Evolutionary conservation across 495 filamentous ascomycete species (phyloP).

Genomic region (Opeltia flavorubescens): DNA sequence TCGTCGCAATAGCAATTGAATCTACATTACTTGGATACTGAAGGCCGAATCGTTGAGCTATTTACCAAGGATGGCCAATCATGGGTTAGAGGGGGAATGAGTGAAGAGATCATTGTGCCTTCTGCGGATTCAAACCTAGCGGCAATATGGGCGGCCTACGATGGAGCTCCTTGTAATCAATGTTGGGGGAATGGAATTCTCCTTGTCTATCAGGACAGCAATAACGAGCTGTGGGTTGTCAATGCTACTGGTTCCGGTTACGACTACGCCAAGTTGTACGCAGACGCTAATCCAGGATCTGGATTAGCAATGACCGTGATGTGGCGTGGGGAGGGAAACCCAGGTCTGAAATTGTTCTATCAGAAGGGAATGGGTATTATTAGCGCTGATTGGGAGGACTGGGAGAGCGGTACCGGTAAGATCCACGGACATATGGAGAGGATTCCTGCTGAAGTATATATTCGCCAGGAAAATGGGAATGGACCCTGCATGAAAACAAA

Average conservation of each 20-base stretch:
- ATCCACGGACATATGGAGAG: neutral
- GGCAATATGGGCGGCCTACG: neutral
- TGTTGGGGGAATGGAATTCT: neutral
- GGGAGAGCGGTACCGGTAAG: neutral
- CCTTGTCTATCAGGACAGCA: neutral
- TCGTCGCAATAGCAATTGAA: neutral
- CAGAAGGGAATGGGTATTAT: neutral
- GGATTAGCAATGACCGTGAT: neutral
- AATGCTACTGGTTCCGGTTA: neutral
- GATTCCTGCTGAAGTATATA: neutral
- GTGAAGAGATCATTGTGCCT: neutral
- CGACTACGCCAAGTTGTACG: neutral
- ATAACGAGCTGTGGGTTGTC: neutral
- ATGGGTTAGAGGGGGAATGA: neutral
- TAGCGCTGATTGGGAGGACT: neutral
- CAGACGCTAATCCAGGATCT: neutral
- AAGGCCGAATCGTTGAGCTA: neutral
- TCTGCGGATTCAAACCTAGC: neutral
- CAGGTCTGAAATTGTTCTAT: neutral
- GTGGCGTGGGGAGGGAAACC: neutral
- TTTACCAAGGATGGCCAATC: neutral
- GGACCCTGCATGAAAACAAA: neutral
- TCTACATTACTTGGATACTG: neutral
- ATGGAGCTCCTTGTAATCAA: neutral
- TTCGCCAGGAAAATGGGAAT: neutral